Base-by-base conservation (phyloP, 225 moss, liverwort and hornwort species). In the Pseudisothecium myosuroides region DNA sequence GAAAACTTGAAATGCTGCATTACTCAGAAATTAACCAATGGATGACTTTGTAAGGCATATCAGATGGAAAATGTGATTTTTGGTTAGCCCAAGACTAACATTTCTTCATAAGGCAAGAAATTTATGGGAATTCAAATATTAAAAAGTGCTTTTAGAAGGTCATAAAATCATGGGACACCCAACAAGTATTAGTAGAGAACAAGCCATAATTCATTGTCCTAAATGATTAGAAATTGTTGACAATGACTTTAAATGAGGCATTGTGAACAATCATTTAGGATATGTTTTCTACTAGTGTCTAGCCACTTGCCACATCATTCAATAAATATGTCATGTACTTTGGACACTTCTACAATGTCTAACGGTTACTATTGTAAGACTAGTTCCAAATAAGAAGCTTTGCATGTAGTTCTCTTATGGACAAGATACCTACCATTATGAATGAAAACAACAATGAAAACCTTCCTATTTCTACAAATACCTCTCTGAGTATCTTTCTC, bases 111-210 rank as follows among this genome's bases (percentile, higher is more conserved):
- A 27, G 16, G 17, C 3, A 45, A 73, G 28, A 47, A 73, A 6
- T 29, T 45, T 16, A 45, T 17, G 2, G 17, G 2, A 45, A 28
- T 29, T 17, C 3, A 17, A 12, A 47, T 0, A 17, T 4, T 4
- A 6, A 45, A 45, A 73, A 73, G 11, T 47, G 3, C 3, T 72
- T 73, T 29, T 2, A 3, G 28, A 45, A 73, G 10, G 28, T 73
- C 2, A 45, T 0, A 27, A 16, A 28, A 73, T 10, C 28, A 45
- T 17, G 28, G 2, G 28, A 9, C 9, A 28, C 1, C 3, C 27
- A 0, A 43, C 0, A 0, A 1, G 11, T 60, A 23, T 4, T 23
- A 59, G 24, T 11, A 23, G 5, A 59, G 24, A 59, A 24, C 2
- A 59, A 5, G 2, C 23, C 11, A 59, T 59, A 24, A 24, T 11